Evolutionary conservation across 768 basidiomycete genomes (phyloP).

Genomic region (Pulveroboletus sp.): DNA sequence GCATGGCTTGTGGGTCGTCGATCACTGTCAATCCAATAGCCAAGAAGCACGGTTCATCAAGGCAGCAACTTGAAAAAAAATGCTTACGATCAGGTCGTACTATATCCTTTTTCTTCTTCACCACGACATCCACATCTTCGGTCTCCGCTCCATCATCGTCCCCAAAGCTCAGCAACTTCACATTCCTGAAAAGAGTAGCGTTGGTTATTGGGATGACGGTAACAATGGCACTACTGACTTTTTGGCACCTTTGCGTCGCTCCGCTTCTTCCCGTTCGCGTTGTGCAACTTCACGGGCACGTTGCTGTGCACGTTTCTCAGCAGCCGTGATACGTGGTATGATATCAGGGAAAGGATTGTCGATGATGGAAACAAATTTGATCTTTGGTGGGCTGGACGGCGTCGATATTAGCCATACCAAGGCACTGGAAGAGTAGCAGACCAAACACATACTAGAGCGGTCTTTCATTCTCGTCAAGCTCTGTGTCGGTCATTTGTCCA

Average conservation of each 20-base stretch:
- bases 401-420: neutral
- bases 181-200: conserved; percentile 56
- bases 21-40: conserved; percentile 22
- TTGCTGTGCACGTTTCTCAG: conserved; percentile 83
- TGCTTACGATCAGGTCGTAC: conserved; percentile 79
- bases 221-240: conserved; percentile 56
- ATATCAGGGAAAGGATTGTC: conserved; percentile 97
- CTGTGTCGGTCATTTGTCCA: conserved; percentile 33
- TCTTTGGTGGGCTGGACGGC: conserved; percentile 79
- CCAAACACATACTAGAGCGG: conserved; percentile 69
- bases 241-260: conserved; percentile 74
- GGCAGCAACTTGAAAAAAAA: neutral
- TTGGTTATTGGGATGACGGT: neutral
- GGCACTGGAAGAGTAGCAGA: neutral
- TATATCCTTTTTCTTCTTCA: conserved; percentile 77
- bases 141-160: conserved; percentile 61
- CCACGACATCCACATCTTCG: conserved; percentile 52
- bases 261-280: conserved; percentile 74
- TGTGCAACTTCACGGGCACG: conserved; percentile 74
- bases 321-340: conserved; percentile 93
- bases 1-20: conserved; percentile 7
- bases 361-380: conserved; percentile 77
- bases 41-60: neutral
- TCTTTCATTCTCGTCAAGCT: conserved; percentile 68
- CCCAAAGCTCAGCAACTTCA: conserved; percentile 86